Evolutionary conservation across 2,329 filamentous ascomycete species (phyloP), one percentile per base, ranked within the genome.

Genomic region (Mycosphaerella sp.): DNA sequence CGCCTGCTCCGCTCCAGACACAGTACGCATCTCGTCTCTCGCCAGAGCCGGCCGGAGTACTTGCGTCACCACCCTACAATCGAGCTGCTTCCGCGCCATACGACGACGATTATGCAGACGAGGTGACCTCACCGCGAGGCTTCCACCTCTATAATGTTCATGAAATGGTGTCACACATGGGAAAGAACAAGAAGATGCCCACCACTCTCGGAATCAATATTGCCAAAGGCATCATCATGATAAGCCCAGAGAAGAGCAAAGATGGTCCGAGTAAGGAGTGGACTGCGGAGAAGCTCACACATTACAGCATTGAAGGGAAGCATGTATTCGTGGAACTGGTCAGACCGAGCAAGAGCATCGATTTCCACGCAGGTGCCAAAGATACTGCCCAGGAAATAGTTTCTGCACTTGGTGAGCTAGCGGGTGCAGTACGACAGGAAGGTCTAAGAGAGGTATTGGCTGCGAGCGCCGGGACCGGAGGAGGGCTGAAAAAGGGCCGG

Each of bases 91-190:
- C 60, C n/a, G 50, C 53, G 10, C 53, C 58, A 34, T 34, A 34
- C 32, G 57, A 61, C 28, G 69, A 73, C 47, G 68, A 69, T 13
- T 72, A 76, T 50, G 71, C 76, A 44, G 73, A 75, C 18, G 40
- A 50, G 17, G 62, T 69, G 12, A 60, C 62, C 27, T 84, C 85
- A 1, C 87, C 87, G 4, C 87, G 87, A 14, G 88, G 87, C 1
- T 97, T 90, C 66, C 90, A 94, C 65, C 77, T 97, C 69, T 97
- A 96, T 72, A 96, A 95, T 63, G 90, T 97, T 63, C 95, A 90
- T 66, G 91, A 97, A 71, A 95, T 95, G 86, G 82, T 95, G 4
- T 91, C 89, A n/a, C 82, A 93, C 40, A 90, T 95, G 82, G 91
- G 91, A 50, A 95, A 95, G 74, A 86, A 87, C 64, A 95, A 95